Base-by-base conservation (phyloP, 371 early-diverging fungal genomes). In the Rhizopus microsporus region DNA sequence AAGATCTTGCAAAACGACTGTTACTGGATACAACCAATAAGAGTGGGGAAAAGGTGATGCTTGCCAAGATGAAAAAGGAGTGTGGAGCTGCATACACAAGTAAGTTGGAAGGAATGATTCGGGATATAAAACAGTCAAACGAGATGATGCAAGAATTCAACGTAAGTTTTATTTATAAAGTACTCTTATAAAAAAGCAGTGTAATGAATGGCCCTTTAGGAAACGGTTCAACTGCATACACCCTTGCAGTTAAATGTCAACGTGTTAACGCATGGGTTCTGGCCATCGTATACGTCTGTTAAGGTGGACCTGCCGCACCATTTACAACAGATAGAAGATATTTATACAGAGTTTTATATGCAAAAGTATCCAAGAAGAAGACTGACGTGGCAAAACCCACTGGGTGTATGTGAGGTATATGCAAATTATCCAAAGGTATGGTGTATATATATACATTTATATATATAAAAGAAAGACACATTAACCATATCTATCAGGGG, bases 71-170 rank as follows among this genome's bases (percentile, higher is more conserved):
- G 62, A 92, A 88, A 65, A 80, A 81, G 59, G 96, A 96, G 67
- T 93, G 93, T 62, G 96, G 97, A 4, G 73, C 83, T 23, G 92
- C 85, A 4, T 96, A 91, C 63, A 96, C 96, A 3, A 88, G 88
- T 48, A 89, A 91, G 46, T 71, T 97, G 35, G 97, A 97, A 60
- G 94, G 92, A n/a, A 97, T 96, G 97, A 87, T 96, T 60, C 88
- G 87, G 42, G 97, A 97, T 63, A 90, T 95, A 69, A 86, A 88
- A 31, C 56, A 86, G 7, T 95, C 95, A 0, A 65, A 63, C 33
- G 95, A 95, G 12, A 56, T 91, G 37, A 78, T 84, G 73, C 53
- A 60, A 15, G 81, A 80, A 17, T 88, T 90, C 60, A 80, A 77
- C 37, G 84, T 92, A 67, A 55, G 58, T 38, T 35, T 31, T n/a